Evolutionary conservation across 257 asterid species (phyloP).

Genomic region (Linderniella brevidens): DNA sequence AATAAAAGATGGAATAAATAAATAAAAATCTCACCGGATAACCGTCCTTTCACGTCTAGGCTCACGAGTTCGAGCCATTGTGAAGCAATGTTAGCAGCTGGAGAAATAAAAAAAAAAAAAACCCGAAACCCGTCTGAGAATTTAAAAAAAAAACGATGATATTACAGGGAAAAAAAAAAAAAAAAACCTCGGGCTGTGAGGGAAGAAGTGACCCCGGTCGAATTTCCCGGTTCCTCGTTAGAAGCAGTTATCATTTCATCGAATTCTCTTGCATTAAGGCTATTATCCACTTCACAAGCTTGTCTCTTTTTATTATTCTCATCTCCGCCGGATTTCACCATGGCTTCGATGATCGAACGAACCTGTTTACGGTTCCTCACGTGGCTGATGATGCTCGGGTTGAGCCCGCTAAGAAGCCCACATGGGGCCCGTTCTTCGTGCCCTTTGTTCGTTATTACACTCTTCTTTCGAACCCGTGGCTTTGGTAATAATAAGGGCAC

Average conservation of each 20-base stretch:
- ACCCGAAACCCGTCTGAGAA: background rate
- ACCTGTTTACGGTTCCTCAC: constrained; percentile 90
- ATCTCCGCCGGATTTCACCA: constrained; percentile 46
- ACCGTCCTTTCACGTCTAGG: constrained; percentile 80
- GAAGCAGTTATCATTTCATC: background rate
- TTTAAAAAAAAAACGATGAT: background rate
- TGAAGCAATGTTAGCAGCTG: constrained; percentile 89
- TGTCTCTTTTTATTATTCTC: constrained; percentile 27
- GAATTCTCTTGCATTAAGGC: background rate
- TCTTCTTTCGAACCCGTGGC: constrained; percentile 50
- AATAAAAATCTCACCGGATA: constrained; percentile 38
- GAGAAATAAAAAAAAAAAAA: constrained; percentile 10
- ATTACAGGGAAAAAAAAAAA: background rate
- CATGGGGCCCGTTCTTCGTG: constrained; percentile 87
- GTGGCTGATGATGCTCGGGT: constrained; percentile 92
- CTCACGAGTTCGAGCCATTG: constrained; percentile 93
- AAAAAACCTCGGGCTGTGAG: too few relatives aligned
- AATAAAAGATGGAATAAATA: background rate
- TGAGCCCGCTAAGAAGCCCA: constrained; percentile 78
- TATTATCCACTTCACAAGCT: constrained; percentile 11
- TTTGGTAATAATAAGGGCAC: constrained; percentile 35
- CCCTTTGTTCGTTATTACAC: constrained; percentile 29
- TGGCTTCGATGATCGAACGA: constrained; percentile 71
- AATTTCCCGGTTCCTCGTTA: too few relatives aligned
- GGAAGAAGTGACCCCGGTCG: too few relatives aligned